Percentiles rank a stretch among this genome's conserved stretches.
These are phyloP conservation scores for Ceratonia siliqua DNA, from an alignment of 306 rosid species.

Conservation along the genomic window DNA sequence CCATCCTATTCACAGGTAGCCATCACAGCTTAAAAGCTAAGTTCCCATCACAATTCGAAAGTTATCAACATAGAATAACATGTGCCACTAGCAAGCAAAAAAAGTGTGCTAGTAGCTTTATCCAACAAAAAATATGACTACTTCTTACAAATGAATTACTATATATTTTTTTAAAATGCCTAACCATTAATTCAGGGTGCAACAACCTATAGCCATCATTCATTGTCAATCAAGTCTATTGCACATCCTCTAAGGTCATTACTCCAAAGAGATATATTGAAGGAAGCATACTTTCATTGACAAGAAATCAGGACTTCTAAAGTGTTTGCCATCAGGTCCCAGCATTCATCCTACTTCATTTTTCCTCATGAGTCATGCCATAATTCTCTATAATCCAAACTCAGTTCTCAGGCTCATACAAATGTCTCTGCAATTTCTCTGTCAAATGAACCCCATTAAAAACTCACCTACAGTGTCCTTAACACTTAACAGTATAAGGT, in stretches of 20 bases:
- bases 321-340: neutral
- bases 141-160: neutral
- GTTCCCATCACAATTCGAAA: neutral
- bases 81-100: neutral
- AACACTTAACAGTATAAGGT: neutral
- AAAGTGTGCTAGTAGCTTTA: neutral
- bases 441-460: neutral
- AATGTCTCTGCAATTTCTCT: neutral
- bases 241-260: neutral
- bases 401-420: neutral
- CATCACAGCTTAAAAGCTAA: neutral
- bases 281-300: neutral
- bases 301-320: neutral
- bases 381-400: neutral
- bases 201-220: neutral
- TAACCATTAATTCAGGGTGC: neutral
- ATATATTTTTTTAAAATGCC: neutral
- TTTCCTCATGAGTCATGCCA: neutral
- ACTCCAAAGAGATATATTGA: slow-evolving; percentile 3
- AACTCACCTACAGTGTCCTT: neutral
- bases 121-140: neutral
- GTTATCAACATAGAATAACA: neutral
- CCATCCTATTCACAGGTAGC: neutral
- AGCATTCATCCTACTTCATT: neutral
- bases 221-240: neutral